Percentiles rank a stretch among this genome's conserved stretches.
Evolutionary conservation across 169 alveolate genomes (phyloP).

Genomic region (Cryptosporidium viatorum): DNA sequence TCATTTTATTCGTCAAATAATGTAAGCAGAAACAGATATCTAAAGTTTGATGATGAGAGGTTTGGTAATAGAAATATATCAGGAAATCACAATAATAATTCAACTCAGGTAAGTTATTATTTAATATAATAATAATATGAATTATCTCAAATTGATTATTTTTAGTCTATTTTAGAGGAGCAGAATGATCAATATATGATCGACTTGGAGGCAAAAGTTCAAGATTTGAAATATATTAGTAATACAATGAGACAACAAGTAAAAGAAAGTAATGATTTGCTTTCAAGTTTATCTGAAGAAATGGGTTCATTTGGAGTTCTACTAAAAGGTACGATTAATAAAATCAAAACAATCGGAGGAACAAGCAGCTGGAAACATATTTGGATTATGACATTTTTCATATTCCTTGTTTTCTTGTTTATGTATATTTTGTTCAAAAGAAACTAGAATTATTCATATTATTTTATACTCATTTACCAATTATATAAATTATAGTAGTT

Average conservation of each 20-base stretch:
- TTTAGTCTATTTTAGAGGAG: slow-evolving; percentile 63
- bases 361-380: slow-evolving; percentile 51
- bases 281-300: slow-evolving; percentile 60
- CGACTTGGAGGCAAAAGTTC: slow-evolving; percentile 64
- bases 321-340: slow-evolving; percentile 48
- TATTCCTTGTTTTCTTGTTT: slow-evolving; percentile 30
- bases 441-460: neutral
- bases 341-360: slow-evolving; percentile 48
- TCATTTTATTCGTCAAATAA: slow-evolving; percentile 44
- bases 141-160: neutral
- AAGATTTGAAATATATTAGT: slow-evolving; percentile 50
- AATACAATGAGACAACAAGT: slow-evolving; percentile 65
- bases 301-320: slow-evolving; percentile 68
- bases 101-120: slow-evolving; percentile 5
- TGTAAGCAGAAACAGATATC: slow-evolving; percentile 46
- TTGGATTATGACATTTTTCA: slow-evolving; percentile 49
- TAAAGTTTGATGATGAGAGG: slow-evolving; percentile 51
- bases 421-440: slow-evolving; percentile 60
- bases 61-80: neutral
- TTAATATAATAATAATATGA: neutral
- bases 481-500: neutral
- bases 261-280: slow-evolving; percentile 66
- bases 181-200: slow-evolving; percentile 74
- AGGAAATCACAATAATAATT: neutral
- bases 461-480: neutral